Evolutionary conservation across 2,329 filamentous ascomycete species (phyloP).

Genomic region (Xylaria sp.): DNA sequence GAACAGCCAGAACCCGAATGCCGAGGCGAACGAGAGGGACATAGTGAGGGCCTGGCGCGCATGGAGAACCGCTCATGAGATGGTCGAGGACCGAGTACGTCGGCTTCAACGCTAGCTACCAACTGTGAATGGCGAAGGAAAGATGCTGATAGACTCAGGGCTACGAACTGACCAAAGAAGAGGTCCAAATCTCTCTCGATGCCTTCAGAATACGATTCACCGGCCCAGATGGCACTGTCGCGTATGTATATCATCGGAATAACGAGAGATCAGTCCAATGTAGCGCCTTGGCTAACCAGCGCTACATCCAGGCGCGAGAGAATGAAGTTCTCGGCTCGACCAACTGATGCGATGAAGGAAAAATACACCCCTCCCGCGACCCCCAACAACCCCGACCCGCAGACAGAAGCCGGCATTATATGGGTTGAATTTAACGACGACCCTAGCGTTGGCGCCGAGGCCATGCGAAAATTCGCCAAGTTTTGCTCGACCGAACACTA

Average conservation of each 20-base stretch:
- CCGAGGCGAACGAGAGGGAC: conserved; percentile 61
- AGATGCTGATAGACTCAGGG: conserved; percentile 67
- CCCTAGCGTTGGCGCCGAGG: conserved; percentile 84
- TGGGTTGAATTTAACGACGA: conserved; percentile 92
- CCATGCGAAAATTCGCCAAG: conserved; percentile 90
- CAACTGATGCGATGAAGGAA: conserved; percentile 83
- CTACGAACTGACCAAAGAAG: conserved; percentile 90
- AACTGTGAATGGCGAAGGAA: background rate
- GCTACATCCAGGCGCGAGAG: conserved; percentile 72
- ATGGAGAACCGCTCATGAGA: conserved; percentile 92
- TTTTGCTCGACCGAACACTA: conserved; percentile 82
- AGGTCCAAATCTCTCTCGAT: conserved; percentile 87
- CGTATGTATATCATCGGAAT: conserved; percentile 65
- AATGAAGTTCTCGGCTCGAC: conserved; percentile 89
- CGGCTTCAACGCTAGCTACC: conserved; percentile 34
- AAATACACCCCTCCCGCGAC: conserved; percentile 83
- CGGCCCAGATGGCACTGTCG: conserved; percentile 76
- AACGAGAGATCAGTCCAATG: background rate
- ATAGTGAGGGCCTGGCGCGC: conserved; percentile 86
- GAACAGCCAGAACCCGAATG: conserved; percentile 43
- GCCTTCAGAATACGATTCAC: conserved; percentile 80
- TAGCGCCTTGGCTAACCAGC: conserved; percentile 22
- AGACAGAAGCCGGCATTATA: conserved; percentile 83
- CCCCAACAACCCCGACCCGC: conserved; percentile 74
- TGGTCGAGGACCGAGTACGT: conserved; percentile 89